Evolutionary conservation across 768 basidiomycete species (phyloP).

Genomic region (Russula sp.): DNA sequence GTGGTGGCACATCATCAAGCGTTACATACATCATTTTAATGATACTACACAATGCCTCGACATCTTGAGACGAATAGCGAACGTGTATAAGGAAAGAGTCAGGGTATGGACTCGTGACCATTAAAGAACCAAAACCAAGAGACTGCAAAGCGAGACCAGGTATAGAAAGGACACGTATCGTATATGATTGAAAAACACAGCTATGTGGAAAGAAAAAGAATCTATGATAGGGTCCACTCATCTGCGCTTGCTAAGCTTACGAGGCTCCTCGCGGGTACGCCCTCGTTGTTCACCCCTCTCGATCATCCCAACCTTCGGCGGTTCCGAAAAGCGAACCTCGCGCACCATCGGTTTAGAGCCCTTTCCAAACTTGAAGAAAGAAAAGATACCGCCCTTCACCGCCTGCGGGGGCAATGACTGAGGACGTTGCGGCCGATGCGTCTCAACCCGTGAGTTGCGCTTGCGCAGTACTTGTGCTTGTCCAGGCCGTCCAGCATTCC

Average conservation of each 20-base stretch:
- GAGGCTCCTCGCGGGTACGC: slow-evolving; percentile 1
- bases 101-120: neutral
- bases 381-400: slow-evolving; percentile 22
- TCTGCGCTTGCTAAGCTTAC: slow-evolving; percentile 26
- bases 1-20: neutral
- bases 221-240: slow-evolving; percentile 1
- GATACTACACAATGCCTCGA: slow-evolving; percentile 9
- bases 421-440: slow-evolving; percentile 9
- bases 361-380: slow-evolving; percentile 30
- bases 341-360: slow-evolving; percentile 21
- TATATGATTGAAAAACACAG: neutral
- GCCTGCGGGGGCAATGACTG: slow-evolving; percentile 15
- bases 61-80: neutral
- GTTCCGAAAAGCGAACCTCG: slow-evolving; percentile 23
- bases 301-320: neutral
- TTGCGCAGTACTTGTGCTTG: slow-evolving; percentile 35
- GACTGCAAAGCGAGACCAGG: neutral
- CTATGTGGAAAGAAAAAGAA: neutral
- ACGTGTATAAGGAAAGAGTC: neutral
- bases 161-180: neutral
- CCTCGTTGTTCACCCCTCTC: slow-evolving; percentile 8
- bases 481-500: slow-evolving; percentile 20
- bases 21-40: slow-evolving; percentile 19
- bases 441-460: slow-evolving; percentile 23
- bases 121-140: neutral